Percentiles rank a stretch among this genome's conserved stretches.
phyloP scores from a whole-genome alignment of 208 protist species.

The Leishmania arabica region DNA sequence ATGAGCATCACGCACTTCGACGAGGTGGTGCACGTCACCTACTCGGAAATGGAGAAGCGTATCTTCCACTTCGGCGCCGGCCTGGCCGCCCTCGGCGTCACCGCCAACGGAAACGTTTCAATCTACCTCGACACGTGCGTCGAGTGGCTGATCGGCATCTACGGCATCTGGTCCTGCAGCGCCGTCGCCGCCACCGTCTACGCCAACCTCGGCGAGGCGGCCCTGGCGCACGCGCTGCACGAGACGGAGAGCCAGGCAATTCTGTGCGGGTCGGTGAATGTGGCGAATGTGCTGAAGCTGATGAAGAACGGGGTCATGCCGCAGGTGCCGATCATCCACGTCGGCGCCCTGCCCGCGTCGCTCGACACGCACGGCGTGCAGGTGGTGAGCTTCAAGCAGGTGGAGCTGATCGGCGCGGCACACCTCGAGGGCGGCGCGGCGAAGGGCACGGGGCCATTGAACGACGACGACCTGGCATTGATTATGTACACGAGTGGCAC shows the following conservation, averaged over 20 bases:
- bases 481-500: conserved; percentile 87
- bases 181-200: conserved; percentile 81
- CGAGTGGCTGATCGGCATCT: conserved; percentile 78
- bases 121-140: conserved; percentile 88
- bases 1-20: conserved; percentile 64
- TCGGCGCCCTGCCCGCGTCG: conserved; percentile 40
- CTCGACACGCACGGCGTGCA: conserved; percentile 16
- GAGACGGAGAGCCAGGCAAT: conserved; percentile 69
- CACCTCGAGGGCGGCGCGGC: conserved; percentile 12
- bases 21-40: conserved; percentile 42
- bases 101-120: conserved; percentile 41
- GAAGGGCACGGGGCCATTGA: conserved; percentile 42
- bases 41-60: conserved; percentile 35
- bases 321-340: conserved; percentile 55
- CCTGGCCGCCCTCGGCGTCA: conserved; percentile 50
- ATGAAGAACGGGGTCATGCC: conserved; percentile 50
- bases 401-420: conserved; percentile 43
- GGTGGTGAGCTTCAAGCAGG: conserved; percentile 59
- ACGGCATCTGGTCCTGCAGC: conserved; percentile 71
- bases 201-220: conserved; percentile 83
- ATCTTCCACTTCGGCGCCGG: conserved; percentile 61
- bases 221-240: conserved; percentile 63
- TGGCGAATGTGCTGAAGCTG: conserved; percentile 45
- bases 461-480: conserved; percentile 45
- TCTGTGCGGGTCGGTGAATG: conserved; percentile 60